Conservation (phyloP, 1,139 yeast genomes). For the Debaryomyces robertsiae region DNA sequence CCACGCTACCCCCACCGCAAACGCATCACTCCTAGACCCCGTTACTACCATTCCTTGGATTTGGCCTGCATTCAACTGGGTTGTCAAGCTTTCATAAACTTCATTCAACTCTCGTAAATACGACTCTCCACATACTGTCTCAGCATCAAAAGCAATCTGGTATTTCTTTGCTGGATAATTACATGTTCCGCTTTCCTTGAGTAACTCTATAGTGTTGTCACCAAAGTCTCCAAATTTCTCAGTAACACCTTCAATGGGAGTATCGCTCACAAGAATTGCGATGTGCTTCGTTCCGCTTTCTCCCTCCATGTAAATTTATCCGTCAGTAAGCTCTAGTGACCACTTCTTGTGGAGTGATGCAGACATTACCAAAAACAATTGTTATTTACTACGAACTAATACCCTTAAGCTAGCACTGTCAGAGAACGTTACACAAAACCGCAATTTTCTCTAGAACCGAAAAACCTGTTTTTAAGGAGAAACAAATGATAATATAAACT, state of each 20-base stretch:
- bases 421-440: too few species aligned
- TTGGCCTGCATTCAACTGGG: conserved; percentile 33
- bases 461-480: too few species aligned
- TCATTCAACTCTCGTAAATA: conserved; percentile 14
- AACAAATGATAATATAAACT: too few species aligned
- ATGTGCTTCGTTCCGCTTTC: conserved; percentile 25
- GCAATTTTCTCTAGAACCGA: too few species aligned
- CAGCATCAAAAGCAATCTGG: conserved; percentile 42
- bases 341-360: too few species aligned
- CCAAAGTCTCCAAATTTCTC: conserved; percentile 54
- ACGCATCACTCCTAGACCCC: conserved; percentile 67
- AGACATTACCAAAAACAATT: neutral
- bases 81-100: conserved; percentile 21
- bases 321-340: too few species aligned
- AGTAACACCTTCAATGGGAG: conserved; percentile 33
- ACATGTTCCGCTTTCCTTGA: conserved; percentile 21
- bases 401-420: too few species aligned
- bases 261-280: conserved; percentile 52
- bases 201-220: conserved; percentile 41
- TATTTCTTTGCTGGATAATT: conserved; percentile 35
- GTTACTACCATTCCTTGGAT: conserved; percentile 57
- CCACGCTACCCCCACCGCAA: conserved; percentile 54
- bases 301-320: conserved; percentile 4
- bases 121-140: conserved; percentile 34
- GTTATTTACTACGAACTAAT: neutral